Evolutionary conservation across 1,284 basidiomycete genomes (phyloP).

Genomic region (Tilletia indica): DNA sequence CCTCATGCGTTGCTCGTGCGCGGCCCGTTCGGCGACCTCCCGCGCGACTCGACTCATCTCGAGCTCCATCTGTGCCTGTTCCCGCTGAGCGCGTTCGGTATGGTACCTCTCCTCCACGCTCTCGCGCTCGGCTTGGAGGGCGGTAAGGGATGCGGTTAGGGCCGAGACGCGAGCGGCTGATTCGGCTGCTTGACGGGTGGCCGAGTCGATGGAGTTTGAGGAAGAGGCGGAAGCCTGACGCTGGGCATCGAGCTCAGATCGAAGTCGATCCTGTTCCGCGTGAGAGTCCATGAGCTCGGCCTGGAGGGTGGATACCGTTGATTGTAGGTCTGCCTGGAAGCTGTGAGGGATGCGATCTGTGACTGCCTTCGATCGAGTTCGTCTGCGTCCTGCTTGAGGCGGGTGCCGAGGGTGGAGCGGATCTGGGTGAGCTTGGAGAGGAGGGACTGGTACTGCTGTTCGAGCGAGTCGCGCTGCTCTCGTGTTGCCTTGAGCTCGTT

Average conservation of each 20-base stretch:
- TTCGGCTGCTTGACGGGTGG: neutral
- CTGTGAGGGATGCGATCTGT: conserved; percentile 46
- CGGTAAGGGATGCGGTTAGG: neutral
- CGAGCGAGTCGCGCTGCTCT: conserved; percentile 80
- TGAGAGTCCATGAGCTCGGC: conserved; percentile 37
- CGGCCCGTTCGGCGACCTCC: conserved; percentile 54
- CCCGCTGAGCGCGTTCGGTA: conserved; percentile 35
- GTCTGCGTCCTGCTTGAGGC: conserved; percentile 85
- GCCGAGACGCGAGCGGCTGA: neutral
- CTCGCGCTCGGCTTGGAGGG: conserved; percentile 24
- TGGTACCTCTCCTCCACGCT: conserved; percentile 33
- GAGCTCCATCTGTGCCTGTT: conserved; percentile 66
- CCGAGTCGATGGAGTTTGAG: neutral
- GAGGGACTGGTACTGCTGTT: conserved; percentile 79
- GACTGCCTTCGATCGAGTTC: conserved; percentile 50
- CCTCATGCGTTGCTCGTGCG: conserved; percentile 62
- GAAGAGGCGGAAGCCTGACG: conserved; percentile 1
- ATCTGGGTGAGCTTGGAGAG: conserved; percentile 86
- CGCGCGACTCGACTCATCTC: conserved; percentile 57
- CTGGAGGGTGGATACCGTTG: conserved; percentile 46
- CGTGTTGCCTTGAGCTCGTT: conserved; percentile 32
- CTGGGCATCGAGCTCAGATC: conserved; percentile 30
- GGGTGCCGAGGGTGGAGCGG: conserved; percentile 88
- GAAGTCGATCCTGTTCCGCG: conserved; percentile 35
- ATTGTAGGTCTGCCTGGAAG: conserved; percentile 30